These are phyloP conservation scores for Trametes villosa DNA, from an alignment of 768 basidiomycete genomes.

Conservation along the genomic window DNA sequence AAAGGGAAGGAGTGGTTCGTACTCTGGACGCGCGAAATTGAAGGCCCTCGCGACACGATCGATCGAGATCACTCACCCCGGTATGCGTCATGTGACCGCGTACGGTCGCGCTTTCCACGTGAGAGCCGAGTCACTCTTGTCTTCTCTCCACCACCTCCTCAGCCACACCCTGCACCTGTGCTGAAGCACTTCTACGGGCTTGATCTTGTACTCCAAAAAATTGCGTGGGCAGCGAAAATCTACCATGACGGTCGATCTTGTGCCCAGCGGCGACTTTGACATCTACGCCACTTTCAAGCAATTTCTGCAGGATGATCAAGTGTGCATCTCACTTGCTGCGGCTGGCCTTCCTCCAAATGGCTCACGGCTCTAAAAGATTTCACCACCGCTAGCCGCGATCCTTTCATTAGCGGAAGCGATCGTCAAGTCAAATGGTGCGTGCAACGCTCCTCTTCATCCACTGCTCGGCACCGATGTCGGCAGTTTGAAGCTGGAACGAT, in stretches of 20 bases:
- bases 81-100: conserved; percentile 18
- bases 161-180: not conserved
- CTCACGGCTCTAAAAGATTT: conserved; percentile 52
- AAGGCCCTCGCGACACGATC: conserved; percentile 13
- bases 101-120: conserved; percentile 14
- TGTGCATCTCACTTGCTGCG: conserved; percentile 38
- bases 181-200: not conserved
- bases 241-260: conserved; percentile 4
- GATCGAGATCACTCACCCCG: conserved; percentile 15
- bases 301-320: conserved; percentile 68
- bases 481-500: conserved; percentile 75
- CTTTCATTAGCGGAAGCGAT: conserved; percentile 83
- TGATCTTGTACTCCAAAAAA: not conserved
- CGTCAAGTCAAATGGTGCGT: conserved; percentile 71
- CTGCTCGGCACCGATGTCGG: conserved; percentile 1
- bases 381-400: conserved; percentile 87
- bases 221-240: not conserved
- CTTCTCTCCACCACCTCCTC: not conserved
- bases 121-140: conserved; percentile 15
- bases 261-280: conserved; percentile 41
- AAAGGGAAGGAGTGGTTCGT: not conserved
- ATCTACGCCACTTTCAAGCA: conserved; percentile 58
- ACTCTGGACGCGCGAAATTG: not conserved
- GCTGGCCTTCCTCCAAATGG: not conserved
- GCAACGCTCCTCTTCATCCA: conserved; percentile 12